Evolutionary conservation across 1,139 yeast species (phyloP).

Genomic region (Eremothecium cymbalariae): DNA sequence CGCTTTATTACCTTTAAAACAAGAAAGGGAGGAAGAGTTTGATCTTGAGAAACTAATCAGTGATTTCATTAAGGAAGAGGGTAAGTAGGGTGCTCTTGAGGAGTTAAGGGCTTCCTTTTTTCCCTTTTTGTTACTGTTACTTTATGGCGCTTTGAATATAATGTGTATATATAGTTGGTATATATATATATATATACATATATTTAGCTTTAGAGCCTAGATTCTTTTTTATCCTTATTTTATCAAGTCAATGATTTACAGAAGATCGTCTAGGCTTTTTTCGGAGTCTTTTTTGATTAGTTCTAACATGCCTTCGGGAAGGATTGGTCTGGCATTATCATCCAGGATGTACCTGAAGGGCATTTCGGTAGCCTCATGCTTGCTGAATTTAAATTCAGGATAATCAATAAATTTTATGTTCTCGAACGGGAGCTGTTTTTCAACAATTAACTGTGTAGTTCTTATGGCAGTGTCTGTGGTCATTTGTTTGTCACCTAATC

Average conservation of each 20-base stretch:
- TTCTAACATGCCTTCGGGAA: constrained; percentile 87
- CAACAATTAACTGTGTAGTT: constrained; percentile 71
- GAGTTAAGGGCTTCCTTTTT: neutral
- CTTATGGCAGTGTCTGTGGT: constrained; percentile 96
- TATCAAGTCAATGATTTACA: constrained; percentile 10
- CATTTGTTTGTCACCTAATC: constrained; percentile 86
- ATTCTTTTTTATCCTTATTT: neutral
- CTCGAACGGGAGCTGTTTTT: constrained; percentile 48
- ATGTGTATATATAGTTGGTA: neutral
- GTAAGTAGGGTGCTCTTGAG: constrained; percentile 1
- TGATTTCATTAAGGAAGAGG: constrained; percentile 25
- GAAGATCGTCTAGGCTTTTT: constrained; percentile 52
- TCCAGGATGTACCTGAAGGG: constrained; percentile 81
- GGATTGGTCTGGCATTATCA: constrained; percentile 54
- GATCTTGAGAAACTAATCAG: constrained; percentile 34
- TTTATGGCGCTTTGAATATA: neutral
- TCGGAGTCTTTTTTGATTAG: constrained; percentile 79
- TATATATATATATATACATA: constrained; percentile 1
- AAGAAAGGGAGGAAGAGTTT: constrained; percentile 24
- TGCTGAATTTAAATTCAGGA: constrained; percentile 84
- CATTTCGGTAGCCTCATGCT: constrained; percentile 93
- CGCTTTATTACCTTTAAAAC: constrained; percentile 2
- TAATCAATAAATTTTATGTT: constrained; percentile 79
- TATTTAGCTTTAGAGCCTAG: neutral
- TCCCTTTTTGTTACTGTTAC: neutral